Evolutionary conservation across 1,139 yeast species (phyloP).

Genomic region (Sporopachydermia cereana): DNA sequence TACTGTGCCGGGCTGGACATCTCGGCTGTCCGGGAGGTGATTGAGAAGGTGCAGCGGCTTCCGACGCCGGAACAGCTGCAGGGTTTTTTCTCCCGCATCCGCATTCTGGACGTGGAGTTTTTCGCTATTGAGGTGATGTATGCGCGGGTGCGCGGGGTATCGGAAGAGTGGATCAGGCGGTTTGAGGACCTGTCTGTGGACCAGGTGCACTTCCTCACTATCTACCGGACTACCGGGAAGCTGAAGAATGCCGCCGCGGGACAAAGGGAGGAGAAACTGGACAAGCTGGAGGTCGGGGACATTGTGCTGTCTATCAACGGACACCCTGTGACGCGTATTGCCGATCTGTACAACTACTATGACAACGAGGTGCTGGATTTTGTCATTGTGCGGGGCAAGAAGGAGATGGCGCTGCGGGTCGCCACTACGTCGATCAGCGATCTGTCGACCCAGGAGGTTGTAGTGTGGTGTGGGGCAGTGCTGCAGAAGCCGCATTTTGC

Average conservation of each 20-base stretch:
- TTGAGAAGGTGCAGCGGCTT: slow-evolving; percentile 36
- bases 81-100: slow-evolving; percentile 27
- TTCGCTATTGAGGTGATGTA: slow-evolving; percentile 55
- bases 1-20: slow-evolving; percentile 76
- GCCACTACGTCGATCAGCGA: slow-evolving; percentile 49
- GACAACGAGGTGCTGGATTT: slow-evolving; percentile 35
- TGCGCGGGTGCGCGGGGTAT: slow-evolving; percentile 78
- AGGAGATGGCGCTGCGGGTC: slow-evolving; percentile 43
- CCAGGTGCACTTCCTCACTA: slow-evolving; percentile 62
- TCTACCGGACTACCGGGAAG: slow-evolving; percentile 50
- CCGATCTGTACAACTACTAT: slow-evolving; percentile 41
- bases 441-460: slow-evolving; percentile 53
- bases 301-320: slow-evolving; percentile 62
- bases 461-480: slow-evolving; percentile 74
- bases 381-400: slow-evolving; percentile 52
- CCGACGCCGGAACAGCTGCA: slow-evolving; percentile 34
- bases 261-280: slow-evolving; percentile 12
- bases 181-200: slow-evolving; percentile 50
- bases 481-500: slow-evolving; percentile 60
- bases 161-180: slow-evolving; percentile 66
- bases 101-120: slow-evolving; percentile 73
- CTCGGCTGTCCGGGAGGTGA: slow-evolving; percentile 48
- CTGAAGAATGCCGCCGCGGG: slow-evolving; percentile 12
- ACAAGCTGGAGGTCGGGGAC: slow-evolving; percentile 45
- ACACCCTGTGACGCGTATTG: slow-evolving; percentile 47